Conservation (phyloP, 805 yeast species). For the Wickerhamomyces queroliae region DNA sequence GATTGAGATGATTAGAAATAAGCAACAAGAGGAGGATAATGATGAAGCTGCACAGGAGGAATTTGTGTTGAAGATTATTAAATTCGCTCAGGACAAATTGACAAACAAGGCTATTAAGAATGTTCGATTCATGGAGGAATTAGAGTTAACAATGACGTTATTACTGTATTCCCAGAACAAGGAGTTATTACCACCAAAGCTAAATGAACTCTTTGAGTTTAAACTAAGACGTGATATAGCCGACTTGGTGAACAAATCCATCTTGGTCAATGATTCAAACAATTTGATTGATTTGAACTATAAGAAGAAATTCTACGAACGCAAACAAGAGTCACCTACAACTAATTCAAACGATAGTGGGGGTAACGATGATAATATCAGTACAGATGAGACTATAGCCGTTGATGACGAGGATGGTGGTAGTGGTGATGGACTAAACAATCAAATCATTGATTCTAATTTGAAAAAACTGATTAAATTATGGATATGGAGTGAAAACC, state of each 20-base stretch:
- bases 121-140: constrained; percentile 54
- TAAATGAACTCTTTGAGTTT: constrained; percentile 51
- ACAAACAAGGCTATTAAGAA: constrained; percentile 57
- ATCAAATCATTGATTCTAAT: constrained; percentile 21
- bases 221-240: constrained; percentile 63
- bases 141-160: constrained; percentile 82
- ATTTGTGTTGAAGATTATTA: constrained; percentile 48
- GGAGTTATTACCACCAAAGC: constrained; percentile 41
- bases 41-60: constrained; percentile 30
- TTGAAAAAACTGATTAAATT: constrained; percentile 51
- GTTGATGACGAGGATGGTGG: constrained; percentile 1
- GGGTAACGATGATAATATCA: constrained; percentile 2
- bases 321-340: too few relatives aligned
- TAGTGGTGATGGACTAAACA: neutral
- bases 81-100: constrained; percentile 56
- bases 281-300: constrained; percentile 10
- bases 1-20: constrained; percentile 67
- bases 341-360: constrained; percentile 5
- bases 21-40: constrained; percentile 17
- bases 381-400: neutral
- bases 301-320: neutral
- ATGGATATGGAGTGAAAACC: constrained; percentile 62
- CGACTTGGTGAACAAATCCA: constrained; percentile 61
- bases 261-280: constrained; percentile 27
- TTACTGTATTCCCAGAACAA: constrained; percentile 40